These are phyloP conservation scores for Phytophthora boehmeriae DNA, from an alignment of 352 stramenopile genomes.

Conservation along the genomic window DNA sequence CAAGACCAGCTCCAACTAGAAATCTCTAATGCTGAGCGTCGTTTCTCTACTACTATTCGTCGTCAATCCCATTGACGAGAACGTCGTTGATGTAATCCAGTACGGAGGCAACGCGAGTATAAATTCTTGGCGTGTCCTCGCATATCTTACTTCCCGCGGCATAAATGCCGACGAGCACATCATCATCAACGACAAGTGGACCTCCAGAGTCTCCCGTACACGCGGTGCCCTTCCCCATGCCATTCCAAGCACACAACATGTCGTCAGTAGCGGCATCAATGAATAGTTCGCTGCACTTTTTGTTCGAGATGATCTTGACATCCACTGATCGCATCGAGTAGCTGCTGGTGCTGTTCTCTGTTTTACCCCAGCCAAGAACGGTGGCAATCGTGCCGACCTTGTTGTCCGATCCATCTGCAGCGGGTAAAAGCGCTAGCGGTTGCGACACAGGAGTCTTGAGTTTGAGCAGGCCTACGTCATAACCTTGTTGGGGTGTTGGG, in stretches of 20 bases:
- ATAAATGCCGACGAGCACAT: constrained; percentile 44
- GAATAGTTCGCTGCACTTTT: constrained; percentile 42
- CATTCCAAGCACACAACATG: constrained; percentile 47
- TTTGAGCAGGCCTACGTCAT: constrained; percentile 56
- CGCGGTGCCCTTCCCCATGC: constrained; percentile 37
- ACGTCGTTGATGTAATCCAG: constrained; percentile 35
- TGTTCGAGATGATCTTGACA: constrained; percentile 51
- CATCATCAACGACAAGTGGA: constrained; percentile 37
- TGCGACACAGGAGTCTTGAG: constrained; percentile 33
- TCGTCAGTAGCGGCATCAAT: constrained; percentile 27
- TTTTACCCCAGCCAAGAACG: constrained; percentile 56
- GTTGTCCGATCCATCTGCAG: constrained; percentile 43
- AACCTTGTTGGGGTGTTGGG: too few species aligned
- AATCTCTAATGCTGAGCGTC: too few species aligned
- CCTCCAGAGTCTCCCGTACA: constrained; percentile 58
- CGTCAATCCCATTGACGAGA: too few species aligned
- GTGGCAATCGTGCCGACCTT: constrained; percentile 45
- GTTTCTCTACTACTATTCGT: too few species aligned
- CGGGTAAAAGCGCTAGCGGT: constrained; percentile 31
- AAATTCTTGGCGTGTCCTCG: constrained; percentile 38
- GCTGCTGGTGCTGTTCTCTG: constrained; percentile 35
- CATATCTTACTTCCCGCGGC: constrained; percentile 44
- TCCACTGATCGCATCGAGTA: constrained; percentile 49
- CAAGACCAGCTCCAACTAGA: too few species aligned
- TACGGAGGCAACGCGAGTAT: constrained; percentile 38